phyloP scores from a whole-genome alignment of 2,329 filamentous ascomycete genomes.

The Elsinoe australis region DNA sequence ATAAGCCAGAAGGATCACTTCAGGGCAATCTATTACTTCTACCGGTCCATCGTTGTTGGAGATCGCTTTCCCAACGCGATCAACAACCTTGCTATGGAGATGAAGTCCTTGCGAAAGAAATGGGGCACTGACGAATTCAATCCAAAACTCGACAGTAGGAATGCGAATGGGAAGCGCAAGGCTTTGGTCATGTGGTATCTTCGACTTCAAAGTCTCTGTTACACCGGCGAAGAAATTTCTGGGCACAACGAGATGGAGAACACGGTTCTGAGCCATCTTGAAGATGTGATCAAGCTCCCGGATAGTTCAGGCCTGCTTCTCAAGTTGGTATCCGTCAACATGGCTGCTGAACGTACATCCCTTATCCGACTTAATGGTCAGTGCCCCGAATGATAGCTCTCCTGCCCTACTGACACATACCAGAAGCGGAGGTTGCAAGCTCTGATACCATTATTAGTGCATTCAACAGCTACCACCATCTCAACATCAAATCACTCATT shows the following conservation, averaged over 20 bases:
- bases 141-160: constrained; percentile 32
- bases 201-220: constrained; percentile 76
- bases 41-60: constrained; percentile 68
- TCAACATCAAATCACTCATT: constrained; percentile 1
- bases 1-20: constrained; percentile 72
- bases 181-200: constrained; percentile 75
- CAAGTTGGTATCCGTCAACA: constrained; percentile 78
- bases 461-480: constrained; percentile 16
- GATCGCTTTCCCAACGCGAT: constrained; percentile 67
- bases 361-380: constrained; percentile 51
- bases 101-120: constrained; percentile 55
- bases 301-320: constrained; percentile 58
- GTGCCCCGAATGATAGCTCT: constrained; percentile 17
- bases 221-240: constrained; percentile 64
- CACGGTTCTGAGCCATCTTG: constrained; percentile 72
- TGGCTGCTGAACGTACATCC: constrained; percentile 73
- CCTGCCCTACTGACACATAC: constrained; percentile 19
- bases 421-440: constrained; percentile 29
- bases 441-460: constrained; percentile 19
- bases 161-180: constrained; percentile 50
- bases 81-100: constrained; percentile 71
- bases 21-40: constrained; percentile 80
- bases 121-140: constrained; percentile 51
- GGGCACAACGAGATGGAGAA: constrained; percentile 75
- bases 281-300: constrained; percentile 62